Base-by-base conservation (phyloP, 164 flowering plant genomes). In the Malania oleifera region DNA sequence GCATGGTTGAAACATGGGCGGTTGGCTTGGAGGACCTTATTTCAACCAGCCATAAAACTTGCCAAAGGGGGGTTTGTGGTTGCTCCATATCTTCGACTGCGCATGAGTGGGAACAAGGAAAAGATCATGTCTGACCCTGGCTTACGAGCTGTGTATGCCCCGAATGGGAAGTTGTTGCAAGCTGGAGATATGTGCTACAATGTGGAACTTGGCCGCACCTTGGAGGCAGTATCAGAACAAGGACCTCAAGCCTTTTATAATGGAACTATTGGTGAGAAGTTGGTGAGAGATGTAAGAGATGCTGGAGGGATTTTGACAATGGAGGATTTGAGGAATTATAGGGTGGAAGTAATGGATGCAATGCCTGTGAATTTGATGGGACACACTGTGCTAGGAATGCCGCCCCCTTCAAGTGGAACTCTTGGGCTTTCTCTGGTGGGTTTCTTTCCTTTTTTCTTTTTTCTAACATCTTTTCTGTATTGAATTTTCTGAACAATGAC, bases 401-500 rank as follows among this genome's bases (percentile, higher is more conserved):
- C 93, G 0, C 97, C 91, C 57, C 99, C 99, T 66, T 95, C 99
- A 13, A 91, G 96, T 75, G 99, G 99, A 53, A 88, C 95, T 4
- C 68, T 84, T 5, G 97, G 91, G 34, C 58, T 95, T 50, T 63
- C 96, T 57, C 60, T 95, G 82, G 97, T 88, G 26, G 14, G 82
- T 73, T 5, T 22, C 28, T 14, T 52, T 26, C 5, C 13, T 52
- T 17, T 59, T 4, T 23, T 52, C 13, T 20, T 18, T 5, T 7
- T 15, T 39, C n/a, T n/a, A 31, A 31, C 5, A 31, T 56, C 7
- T 55, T 41, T 24, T 50, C 5, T 23, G 10, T 20, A 19, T 6
- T 3, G 17, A 5, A 12, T 15, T 8, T 47, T 22, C 52, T 9
- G 27, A 31, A 31, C 37, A 31, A 9, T n/a, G n/a, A n/a, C n/a